Conservation (phyloP, 2,329 filamentous ascomycete genomes). For the Colletotrichum sp. region DNA sequence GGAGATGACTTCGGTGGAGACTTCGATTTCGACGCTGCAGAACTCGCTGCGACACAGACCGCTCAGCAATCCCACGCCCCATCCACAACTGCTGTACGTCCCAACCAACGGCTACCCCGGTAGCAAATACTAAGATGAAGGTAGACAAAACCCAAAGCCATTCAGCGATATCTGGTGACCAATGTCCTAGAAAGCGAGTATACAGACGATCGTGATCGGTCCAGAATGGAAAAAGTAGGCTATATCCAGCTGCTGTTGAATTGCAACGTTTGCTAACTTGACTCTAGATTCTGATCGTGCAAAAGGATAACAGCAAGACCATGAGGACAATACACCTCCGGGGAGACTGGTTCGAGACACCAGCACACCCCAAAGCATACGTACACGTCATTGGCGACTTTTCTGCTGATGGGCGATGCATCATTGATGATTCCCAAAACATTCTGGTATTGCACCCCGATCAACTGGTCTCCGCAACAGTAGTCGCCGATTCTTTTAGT, state of each 20-base stretch:
- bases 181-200: constrained; percentile 75
- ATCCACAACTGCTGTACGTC: constrained; percentile 41
- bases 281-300: constrained; percentile 77
- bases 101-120: constrained; percentile 24
- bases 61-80: constrained; percentile 31
- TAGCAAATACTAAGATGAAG: constrained; percentile 65
- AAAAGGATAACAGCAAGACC: constrained; percentile 74
- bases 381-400: constrained; percentile 89
- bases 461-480: constrained; percentile 92
- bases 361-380: constrained; percentile 75
- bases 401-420: constrained; percentile 70
- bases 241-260: neutral
- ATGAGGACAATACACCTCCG: constrained; percentile 76
- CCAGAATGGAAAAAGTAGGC: constrained; percentile 73
- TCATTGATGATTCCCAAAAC: constrained; percentile 82
- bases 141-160: constrained; percentile 76
- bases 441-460: constrained; percentile 94
- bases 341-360: constrained; percentile 85
- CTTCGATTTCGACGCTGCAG: constrained; percentile 79
- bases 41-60: constrained; percentile 76
- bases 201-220: constrained; percentile 63
- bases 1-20: constrained; percentile 78
- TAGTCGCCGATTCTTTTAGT: constrained; percentile 94
- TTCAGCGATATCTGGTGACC: constrained; percentile 86
- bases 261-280: constrained; percentile 18